phyloP scores from a whole-genome alignment of 805 yeast genomes.

The Torulaspora microellipsoides region DNA sequence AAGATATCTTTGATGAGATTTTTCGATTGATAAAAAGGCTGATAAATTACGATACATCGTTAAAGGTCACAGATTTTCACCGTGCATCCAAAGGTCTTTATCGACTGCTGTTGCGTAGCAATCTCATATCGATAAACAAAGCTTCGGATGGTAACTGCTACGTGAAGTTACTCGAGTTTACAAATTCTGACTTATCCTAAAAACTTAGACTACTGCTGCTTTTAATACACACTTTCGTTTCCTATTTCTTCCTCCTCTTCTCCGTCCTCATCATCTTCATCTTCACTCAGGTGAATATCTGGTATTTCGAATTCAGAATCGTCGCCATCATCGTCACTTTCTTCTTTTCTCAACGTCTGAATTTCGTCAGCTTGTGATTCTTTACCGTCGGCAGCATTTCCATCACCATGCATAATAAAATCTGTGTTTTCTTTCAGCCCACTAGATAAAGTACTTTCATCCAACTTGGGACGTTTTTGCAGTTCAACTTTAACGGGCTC shows the following conservation, averaged over 20 bases:
- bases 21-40: constrained; percentile 14
- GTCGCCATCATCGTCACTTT: constrained; percentile 16
- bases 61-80: constrained; percentile 17
- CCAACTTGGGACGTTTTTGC: constrained; percentile 6
- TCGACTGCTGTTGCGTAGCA: constrained; percentile 18
- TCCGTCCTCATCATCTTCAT: constrained; percentile 14
- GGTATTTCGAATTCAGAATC: constrained; percentile 34
- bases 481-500: constrained; percentile 3
- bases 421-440: not conserved
- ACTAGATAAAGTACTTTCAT: constrained; percentile 1
- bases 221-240: not conserved
- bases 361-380: constrained; percentile 5
- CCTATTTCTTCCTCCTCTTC: not conserved
- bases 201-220: not conserved
- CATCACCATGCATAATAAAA: not conserved
- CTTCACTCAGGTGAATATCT: constrained; percentile 22
- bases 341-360: constrained; percentile 6
- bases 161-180: constrained; percentile 23
- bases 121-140: constrained; percentile 8
- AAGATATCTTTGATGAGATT: constrained; percentile 5
- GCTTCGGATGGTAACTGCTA: constrained; percentile 3
- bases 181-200: constrained; percentile 5
- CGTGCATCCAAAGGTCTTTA: constrained; percentile 17
- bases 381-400: constrained; percentile 3
- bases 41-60: constrained; percentile 15